These are phyloP conservation scores for Parascedosporium putredinis DNA, from an alignment of 2,329 filamentous ascomycete species.

Conservation along the genomic window DNA sequence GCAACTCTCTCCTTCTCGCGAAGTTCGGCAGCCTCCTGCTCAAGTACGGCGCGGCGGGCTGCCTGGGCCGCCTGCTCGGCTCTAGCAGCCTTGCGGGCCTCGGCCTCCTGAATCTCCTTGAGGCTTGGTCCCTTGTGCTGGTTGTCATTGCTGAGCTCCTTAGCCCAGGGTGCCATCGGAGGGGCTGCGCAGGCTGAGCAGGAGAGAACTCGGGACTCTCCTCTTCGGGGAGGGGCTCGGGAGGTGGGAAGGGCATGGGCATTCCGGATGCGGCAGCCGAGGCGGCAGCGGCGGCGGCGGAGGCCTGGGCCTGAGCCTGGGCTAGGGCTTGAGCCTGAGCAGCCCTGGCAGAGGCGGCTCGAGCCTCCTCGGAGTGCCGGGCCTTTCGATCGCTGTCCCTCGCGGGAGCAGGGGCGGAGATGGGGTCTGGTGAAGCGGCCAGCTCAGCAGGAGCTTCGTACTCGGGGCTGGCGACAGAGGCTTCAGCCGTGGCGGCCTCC, in stretches of 20 bases:
- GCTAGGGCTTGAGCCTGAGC: constrained; percentile 6
- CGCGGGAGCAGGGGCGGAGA: not conserved
- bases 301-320: not conserved
- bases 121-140: constrained; percentile 74
- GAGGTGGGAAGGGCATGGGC: constrained; percentile 65
- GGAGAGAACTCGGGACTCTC: constrained; percentile 57
- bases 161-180: constrained; percentile 89
- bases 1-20: constrained; percentile 49
- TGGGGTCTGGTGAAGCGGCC: not conserved
- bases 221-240: constrained; percentile 20
- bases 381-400: not conserved
- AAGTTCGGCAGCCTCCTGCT: constrained; percentile 61
- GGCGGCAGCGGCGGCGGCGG: not conserved
- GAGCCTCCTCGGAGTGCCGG: not conserved
- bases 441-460: constrained; percentile 6
- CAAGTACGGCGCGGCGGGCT: constrained; percentile 63
- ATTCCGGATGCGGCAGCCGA: constrained; percentile 38
- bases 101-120: constrained; percentile 92
- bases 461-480: constrained; percentile 17
- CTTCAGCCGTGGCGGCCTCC: constrained; percentile 30
- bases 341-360: constrained; percentile 6
- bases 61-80: constrained; percentile 72
- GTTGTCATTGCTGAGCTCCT: constrained; percentile 57
- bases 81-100: constrained; percentile 86
- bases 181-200: constrained; percentile 39